Base-by-base conservation (phyloP, 2,329 filamentous ascomycete genomes). In the Alternaria gansuensis region DNA sequence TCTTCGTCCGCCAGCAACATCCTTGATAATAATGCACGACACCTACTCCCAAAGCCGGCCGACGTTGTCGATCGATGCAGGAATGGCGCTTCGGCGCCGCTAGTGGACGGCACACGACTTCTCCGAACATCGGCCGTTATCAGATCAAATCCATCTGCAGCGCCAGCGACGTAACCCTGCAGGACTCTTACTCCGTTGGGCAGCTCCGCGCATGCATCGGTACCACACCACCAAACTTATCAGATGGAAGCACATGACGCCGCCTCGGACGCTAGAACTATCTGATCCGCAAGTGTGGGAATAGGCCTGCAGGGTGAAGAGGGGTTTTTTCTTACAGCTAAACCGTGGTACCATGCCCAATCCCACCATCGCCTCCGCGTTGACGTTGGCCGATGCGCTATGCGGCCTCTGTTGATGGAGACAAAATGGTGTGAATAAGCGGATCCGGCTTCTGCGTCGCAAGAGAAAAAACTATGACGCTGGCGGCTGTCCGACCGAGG, bases 101-200 rank as follows among this genome's bases (percentile, higher is more conserved):
- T 10, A 46, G 48, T 63, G 57, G 39, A 21, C 39, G 41, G 45
- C 34, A 26, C 24, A 26, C 24, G 5, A 6, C 6, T 34, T 11
- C 58, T 67, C 70, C 67, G 69, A 72, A 59, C 48, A 59, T 68
- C 66, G 69, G 70, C 68, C 68, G 63, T 72, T 70, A 73, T 73
- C 69, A 72, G 71, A 73, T 73, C 60, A 45, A 68, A 66, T 21
- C 28, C 55, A 64, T 66, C 56, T 59, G 59, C 60, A 62, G 26
- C 54, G 29, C 51, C 53, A 51, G 51, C 61, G 61, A 68, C 68
- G 65, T 70, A 67, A 69, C 67, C 53, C 50, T 67, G 66, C 69
- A 70, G 65, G 56, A 60, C 24, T 45, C 50, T 41, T 60, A 29
- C 69, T 64, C 14, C 29, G 66, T 62, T 14, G 60, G 62, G 69